Evolutionary conservation across 2,329 filamentous ascomycete genomes (phyloP), one percentile per base, ranked within the genome.

Genomic region (Cytospora mali): DNA sequence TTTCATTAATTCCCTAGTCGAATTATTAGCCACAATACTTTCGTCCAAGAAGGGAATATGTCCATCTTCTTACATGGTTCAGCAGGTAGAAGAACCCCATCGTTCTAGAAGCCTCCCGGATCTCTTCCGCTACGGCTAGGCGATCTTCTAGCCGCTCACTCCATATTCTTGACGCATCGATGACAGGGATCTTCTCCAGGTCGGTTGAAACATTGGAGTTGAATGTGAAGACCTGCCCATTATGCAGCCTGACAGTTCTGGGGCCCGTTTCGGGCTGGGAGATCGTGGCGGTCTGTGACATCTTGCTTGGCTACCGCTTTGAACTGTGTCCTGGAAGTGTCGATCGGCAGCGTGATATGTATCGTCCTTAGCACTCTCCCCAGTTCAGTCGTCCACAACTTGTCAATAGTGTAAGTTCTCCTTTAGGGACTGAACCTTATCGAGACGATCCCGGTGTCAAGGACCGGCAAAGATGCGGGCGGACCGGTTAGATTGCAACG

Each of bases 81-180:
- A 71, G 66, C 18, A 76, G 70, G 33, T 80, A 80, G 69, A 82
- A 80, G 68, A 81, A 81, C 4, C 79, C 77, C 48, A 77, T 76
- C 21, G 75, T 72, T 62, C 68, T 73, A 25, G 70, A 76, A 49
- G 75, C 79, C 66, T 76, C 71, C 9, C 76, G 73, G 18, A 82
- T 74, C 50, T 77, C 69, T 14, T 69, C 67, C 2, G 80, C 77
- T 4, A 81, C 73, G 9, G 68, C 69, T 54, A 75, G 68, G 1
- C 79, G 75, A 18, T 76, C 74, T 3, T 72, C 67, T 0, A 75
- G 58, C 1, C 69, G 62, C 2, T 69, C 61, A 57, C 75, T 79
- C 67, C 74, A 75, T n/a, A 80, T 71, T 16, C 68, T 67, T 0
- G 77, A 72, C 2, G 80, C 69, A 64, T 82, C 79, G 55, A 82